A percentile compares a stretch with the other conserved stretches of the same genome.
These are phyloP conservation scores for Colletotrichum phormii DNA, from an alignment of 2,329 filamentous ascomycete genomes.

Conservation along the genomic window DNA sequence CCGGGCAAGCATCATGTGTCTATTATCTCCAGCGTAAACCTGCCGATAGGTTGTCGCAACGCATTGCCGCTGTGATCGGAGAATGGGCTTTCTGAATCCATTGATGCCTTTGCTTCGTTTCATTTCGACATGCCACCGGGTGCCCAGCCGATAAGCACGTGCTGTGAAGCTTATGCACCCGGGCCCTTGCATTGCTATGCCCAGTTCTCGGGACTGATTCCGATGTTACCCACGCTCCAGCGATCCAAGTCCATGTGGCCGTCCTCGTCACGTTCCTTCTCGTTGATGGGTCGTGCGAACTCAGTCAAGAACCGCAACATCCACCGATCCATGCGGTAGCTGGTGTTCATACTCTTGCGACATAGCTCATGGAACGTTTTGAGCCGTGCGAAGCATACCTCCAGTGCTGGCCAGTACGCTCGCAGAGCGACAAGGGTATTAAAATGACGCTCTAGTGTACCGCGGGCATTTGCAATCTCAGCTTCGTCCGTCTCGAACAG, in stretches of 20 bases:
- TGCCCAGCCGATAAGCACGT: neutral
- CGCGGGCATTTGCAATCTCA: slow-evolving; percentile 49
- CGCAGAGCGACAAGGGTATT: slow-evolving; percentile 54
- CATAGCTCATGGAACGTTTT: slow-evolving; percentile 56
- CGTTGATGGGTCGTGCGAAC: slow-evolving; percentile 45
- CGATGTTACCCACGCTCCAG: slow-evolving; percentile 38
- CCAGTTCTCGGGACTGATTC: slow-evolving; percentile 38
- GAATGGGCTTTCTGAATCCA: neutral
- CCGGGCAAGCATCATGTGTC: neutral
- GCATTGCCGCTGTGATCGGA: neutral
- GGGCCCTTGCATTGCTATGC: slow-evolving; percentile 5
- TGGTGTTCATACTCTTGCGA: slow-evolving; percentile 48
- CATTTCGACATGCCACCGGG: neutral
- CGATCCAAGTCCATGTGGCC: slow-evolving; percentile 33
- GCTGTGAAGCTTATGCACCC: neutral
- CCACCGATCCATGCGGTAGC: slow-evolving; percentile 55
- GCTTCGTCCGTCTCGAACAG: slow-evolving; percentile 52
- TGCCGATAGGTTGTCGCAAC: neutral
- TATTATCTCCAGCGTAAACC: neutral
- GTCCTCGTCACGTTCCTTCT: slow-evolving; percentile 42
- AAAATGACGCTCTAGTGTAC: slow-evolving; percentile 57
- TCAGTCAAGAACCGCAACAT: slow-evolving; percentile 52
- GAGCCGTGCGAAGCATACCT: slow-evolving; percentile 51
- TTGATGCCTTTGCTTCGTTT: neutral
- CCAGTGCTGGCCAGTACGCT: slow-evolving; percentile 54